These are phyloP conservation scores for Saccharomyces hybrid DNA, from an alignment of 1,139 yeast species.

Conservation along the genomic window DNA sequence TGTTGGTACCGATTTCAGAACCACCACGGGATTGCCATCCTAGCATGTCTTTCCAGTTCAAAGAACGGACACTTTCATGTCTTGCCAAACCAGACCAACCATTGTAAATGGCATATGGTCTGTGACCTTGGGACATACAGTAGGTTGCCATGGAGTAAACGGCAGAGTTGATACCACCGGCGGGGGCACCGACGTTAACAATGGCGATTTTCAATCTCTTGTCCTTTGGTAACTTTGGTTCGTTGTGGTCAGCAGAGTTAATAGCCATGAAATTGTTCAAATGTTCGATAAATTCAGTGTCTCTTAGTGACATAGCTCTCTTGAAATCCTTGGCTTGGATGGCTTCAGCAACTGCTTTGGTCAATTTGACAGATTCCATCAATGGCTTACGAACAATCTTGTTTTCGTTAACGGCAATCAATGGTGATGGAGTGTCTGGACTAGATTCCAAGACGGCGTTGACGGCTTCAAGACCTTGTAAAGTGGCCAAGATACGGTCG, in stretches of 20 bases:
- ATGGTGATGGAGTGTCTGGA: slow-evolving; percentile 89
- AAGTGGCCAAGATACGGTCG: slow-evolving; percentile 82
- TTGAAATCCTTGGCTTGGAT: slow-evolving; percentile 72
- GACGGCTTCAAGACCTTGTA: slow-evolving; percentile 97
- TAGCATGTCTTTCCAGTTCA: slow-evolving; percentile 80
- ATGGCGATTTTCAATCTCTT: slow-evolving; percentile 60
- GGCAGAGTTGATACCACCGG: slow-evolving; percentile 92
- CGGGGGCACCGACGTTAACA: slow-evolving; percentile 92
- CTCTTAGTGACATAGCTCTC: slow-evolving; percentile 79
- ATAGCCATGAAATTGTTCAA: slow-evolving; percentile 63
- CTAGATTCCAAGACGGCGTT: slow-evolving; percentile 82
- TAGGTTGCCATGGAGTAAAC: slow-evolving; percentile 86
- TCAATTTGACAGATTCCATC: slow-evolving; percentile 80
- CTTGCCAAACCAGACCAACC: slow-evolving; percentile 88
- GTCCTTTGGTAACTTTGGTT: slow-evolving; percentile 40
- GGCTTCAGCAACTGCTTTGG: slow-evolving; percentile 81
- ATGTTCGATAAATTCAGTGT: slow-evolving; percentile 77
- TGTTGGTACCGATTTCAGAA: slow-evolving; percentile 89
- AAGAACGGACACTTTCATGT: slow-evolving; percentile 66
- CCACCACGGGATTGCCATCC: slow-evolving; percentile 92
- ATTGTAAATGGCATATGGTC: slow-evolving; percentile 77
- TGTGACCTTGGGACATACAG: slow-evolving; percentile 86
- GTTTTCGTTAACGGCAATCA: slow-evolving; percentile 85
- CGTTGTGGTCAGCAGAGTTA: slow-evolving; percentile 59
- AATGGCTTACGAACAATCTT: slow-evolving; percentile 76